Percentiles rank a stretch among this genome's conserved stretches.
Conservation (phyloP, 306 rosid genomes). For the Corylus americana region DNA sequence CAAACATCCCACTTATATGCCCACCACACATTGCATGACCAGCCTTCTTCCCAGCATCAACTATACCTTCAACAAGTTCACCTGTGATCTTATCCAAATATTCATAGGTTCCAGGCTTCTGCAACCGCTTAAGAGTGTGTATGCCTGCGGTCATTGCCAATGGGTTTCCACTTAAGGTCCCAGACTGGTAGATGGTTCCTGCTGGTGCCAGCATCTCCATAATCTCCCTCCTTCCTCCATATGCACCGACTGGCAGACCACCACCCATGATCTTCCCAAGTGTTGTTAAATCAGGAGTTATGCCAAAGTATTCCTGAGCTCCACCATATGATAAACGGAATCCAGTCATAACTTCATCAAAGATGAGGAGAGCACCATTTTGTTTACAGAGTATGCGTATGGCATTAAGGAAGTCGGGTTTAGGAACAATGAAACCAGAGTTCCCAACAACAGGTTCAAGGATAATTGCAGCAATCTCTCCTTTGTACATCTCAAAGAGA, state of each 20-base stretch:
- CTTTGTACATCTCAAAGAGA: slow-evolving; percentile 64
- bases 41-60: slow-evolving; percentile 77
- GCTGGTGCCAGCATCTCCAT: slow-evolving; percentile 97
- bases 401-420: slow-evolving; percentile 61
- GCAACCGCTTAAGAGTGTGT: slow-evolving; percentile 76
- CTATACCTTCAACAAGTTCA: slow-evolving; percentile 73
- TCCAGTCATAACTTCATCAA: slow-evolving; percentile 97
- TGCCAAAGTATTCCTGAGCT: slow-evolving; percentile 87
- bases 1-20: slow-evolving; percentile 85
- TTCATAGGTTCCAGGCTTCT: slow-evolving; percentile 76
- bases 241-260: slow-evolving; percentile 92
- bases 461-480: slow-evolving; percentile 72
- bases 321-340: slow-evolving; percentile 95
- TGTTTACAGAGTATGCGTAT: slow-evolving; percentile 72
- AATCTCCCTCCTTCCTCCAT: slow-evolving; percentile 91
- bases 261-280: slow-evolving; percentile 97
- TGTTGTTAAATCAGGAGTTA: slow-evolving; percentile 81
- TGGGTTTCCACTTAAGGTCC: slow-evolving; percentile 93
- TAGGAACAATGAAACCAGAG: slow-evolving; percentile 80
- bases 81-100: slow-evolving; percentile 73
- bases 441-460: slow-evolving; percentile 97
- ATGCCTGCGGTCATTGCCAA: slow-evolving; percentile 98
- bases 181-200: slow-evolving; percentile 95
- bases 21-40: slow-evolving; percentile 96
- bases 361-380: slow-evolving; percentile 66